Evolutionary conservation across 2,329 filamentous ascomycete species (phyloP), one percentile per base, ranked within the genome.

Genomic region (Pseudogymnoascus destructans): DNA sequence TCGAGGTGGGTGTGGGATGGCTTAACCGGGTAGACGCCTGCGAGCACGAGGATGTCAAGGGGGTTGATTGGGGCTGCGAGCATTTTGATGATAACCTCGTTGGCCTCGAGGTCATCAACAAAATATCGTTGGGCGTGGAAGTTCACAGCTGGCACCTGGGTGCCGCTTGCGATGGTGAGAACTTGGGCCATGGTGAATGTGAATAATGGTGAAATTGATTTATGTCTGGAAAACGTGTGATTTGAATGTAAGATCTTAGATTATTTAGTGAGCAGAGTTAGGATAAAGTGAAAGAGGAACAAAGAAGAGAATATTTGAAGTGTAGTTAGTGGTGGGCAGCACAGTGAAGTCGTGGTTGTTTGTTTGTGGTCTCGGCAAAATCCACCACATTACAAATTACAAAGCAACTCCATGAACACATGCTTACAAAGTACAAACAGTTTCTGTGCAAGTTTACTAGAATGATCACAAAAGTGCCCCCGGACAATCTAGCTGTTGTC

Each of bases 351-450:
- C 15, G 36, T 52, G 42, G 23, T 11, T 17, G 42, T 52, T 30
- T 52, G 42, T 52, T 46, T 46, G 40, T 27, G 42, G 42, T 30
- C 42, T 52, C 25, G 42, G 23, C n/a, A 52, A 27, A n/a, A 52
- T 17, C n/a, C 6, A 27, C 3, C 42, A 52, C 42, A 49, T 27
- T 27, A 49, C 42, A 52, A 27, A 52, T 52, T 52, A 52, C 23
- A 52, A 52, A 52, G 42, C 42, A 52, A 8, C 1, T 17, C 6
- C 10, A 27, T 17, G 15, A 5, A 23, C 10, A 23, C 7, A 19
- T 8, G 42, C 42, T 52, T 52, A 52, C 42, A 5, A 30, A 52
- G 17, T 15, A 17, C 42, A 27, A 52, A 7, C n/a, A 30, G 42
- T 52, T 30, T 17, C 9, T 5, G 42, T 19, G 15, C 19, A 27